phyloP scores from a whole-genome alignment of 257 asterid species.

The Cordia subcordata region DNA sequence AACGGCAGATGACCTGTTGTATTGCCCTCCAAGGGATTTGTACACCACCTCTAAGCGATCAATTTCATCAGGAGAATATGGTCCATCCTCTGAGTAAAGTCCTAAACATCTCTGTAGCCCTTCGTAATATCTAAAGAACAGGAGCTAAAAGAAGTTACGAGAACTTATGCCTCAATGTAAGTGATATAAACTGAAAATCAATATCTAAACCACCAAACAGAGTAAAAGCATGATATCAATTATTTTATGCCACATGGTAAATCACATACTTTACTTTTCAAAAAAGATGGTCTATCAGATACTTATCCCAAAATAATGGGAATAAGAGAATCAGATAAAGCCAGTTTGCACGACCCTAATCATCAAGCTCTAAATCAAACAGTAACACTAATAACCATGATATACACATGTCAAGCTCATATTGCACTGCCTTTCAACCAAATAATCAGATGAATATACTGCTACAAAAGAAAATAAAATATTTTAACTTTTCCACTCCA shows the following conservation, averaged over 20 bases:
- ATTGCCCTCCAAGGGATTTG: slow-evolving; percentile 64
- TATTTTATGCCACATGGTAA: background rate
- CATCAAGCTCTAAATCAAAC: too few species aligned
- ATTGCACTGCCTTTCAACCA: too few species aligned
- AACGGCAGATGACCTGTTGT: slow-evolving; percentile 88
- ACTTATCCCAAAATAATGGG: background rate
- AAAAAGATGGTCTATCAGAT: too few species aligned
- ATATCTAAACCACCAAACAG: background rate
- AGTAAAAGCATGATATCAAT: background rate
- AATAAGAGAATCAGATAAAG: too few species aligned
- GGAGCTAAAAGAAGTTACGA: background rate
- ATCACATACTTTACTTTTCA: background rate
- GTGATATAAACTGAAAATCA: background rate
- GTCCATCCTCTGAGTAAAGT: slow-evolving; percentile 49
- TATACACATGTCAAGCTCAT: too few species aligned
- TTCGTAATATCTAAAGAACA: slow-evolving; percentile 60
- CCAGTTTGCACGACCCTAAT: too few species aligned
- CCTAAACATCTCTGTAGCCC: slow-evolving; percentile 88
- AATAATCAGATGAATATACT: too few species aligned
- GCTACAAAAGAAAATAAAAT: too few species aligned
- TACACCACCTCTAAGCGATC: slow-evolving; percentile 70
- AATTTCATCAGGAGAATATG: slow-evolving; percentile 64
- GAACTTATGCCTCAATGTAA: background rate
- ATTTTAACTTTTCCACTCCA: too few species aligned
- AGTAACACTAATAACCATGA: too few species aligned